These are phyloP conservation scores for Globisporangium nodosum DNA, from an alignment of 352 stramenopile species.

Conservation along the genomic window DNA sequence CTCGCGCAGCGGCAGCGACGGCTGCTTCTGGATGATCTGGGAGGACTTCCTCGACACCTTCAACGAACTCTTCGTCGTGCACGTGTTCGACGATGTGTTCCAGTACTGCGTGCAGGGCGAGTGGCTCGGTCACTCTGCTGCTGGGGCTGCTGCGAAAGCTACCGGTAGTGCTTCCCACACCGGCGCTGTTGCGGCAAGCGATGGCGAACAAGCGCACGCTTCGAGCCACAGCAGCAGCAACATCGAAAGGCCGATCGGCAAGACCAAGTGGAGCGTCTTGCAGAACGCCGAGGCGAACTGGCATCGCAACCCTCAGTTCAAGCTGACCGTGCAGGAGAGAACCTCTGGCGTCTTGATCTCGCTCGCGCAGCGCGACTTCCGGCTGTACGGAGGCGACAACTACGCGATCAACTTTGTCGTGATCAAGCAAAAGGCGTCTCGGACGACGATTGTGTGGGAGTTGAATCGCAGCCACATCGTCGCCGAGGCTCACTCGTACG, in stretches of 20 bases:
- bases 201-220: slow-evolving; percentile 1
- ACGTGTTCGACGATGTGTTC: slow-evolving; percentile 30
- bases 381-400: slow-evolving; percentile 76
- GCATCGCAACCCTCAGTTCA: slow-evolving; percentile 91
- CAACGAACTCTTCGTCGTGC: slow-evolving; percentile 60
- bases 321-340: slow-evolving; percentile 36
- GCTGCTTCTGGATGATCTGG: slow-evolving; percentile 82
- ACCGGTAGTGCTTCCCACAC: background rate
- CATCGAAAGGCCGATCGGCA: slow-evolving; percentile 33
- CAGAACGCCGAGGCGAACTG: slow-evolving; percentile 80
- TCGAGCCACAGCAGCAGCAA: slow-evolving; percentile 6
- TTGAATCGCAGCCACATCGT: slow-evolving; percentile 54
- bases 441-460: slow-evolving; percentile 70
- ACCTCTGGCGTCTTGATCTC: slow-evolving; percentile 59
- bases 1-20: slow-evolving; percentile 60
- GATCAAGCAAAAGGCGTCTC: slow-evolving; percentile 52
- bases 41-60: slow-evolving; percentile 72
- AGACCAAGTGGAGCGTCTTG: slow-evolving; percentile 63
- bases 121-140: slow-evolving; percentile 35
- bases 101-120: slow-evolving; percentile 60
- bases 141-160: slow-evolving; percentile 20
- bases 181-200: background rate
- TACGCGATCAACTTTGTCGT: slow-evolving; percentile 88
- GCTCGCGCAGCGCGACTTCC: slow-evolving; percentile 80
- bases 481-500: slow-evolving; percentile 62